phyloP scores from a whole-genome alignment of 768 basidiomycete species.

The Suillus americanus region DNA sequence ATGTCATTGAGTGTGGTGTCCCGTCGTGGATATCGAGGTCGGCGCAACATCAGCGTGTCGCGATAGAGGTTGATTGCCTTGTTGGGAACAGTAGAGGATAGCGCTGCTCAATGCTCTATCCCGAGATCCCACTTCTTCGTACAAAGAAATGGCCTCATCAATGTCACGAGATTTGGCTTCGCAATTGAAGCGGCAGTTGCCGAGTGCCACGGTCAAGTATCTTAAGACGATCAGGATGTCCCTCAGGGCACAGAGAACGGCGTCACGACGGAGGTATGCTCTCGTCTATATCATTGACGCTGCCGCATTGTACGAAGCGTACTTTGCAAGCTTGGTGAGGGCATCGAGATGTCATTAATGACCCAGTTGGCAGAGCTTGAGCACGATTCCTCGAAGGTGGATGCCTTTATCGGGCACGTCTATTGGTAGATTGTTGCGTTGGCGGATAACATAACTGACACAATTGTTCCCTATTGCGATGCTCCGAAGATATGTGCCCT shows the following conservation, averaged over 20 bases:
- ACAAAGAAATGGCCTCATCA: background rate
- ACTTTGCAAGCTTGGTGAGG: background rate
- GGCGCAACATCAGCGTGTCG: constrained; percentile 7
- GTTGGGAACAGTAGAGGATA: constrained; percentile 18
- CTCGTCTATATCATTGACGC: constrained; percentile 10
- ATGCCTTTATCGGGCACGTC: background rate
- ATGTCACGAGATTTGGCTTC: background rate
- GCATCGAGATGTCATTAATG: background rate
- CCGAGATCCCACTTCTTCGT: background rate
- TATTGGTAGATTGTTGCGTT: background rate
- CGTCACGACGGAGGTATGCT: constrained; percentile 8
- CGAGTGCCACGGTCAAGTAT: constrained; percentile 14
- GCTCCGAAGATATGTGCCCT: background rate
- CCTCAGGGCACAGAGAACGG: constrained; percentile 11
- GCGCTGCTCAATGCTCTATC: constrained; percentile 17
- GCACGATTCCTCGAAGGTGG: background rate
- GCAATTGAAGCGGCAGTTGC: constrained; percentile 11
- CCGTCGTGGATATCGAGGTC: constrained; percentile 7
- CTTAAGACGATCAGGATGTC: constrained; percentile 6
- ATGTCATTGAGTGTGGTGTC: constrained; percentile 13
- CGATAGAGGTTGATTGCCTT: background rate
- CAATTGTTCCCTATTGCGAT: background rate
- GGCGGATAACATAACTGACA: background rate
- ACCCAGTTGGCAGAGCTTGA: background rate
- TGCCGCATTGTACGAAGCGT: constrained; percentile 7